phyloP scores from a whole-genome alignment of 2,329 filamentous ascomycete species.

The Diaporthe vaccinii region DNA sequence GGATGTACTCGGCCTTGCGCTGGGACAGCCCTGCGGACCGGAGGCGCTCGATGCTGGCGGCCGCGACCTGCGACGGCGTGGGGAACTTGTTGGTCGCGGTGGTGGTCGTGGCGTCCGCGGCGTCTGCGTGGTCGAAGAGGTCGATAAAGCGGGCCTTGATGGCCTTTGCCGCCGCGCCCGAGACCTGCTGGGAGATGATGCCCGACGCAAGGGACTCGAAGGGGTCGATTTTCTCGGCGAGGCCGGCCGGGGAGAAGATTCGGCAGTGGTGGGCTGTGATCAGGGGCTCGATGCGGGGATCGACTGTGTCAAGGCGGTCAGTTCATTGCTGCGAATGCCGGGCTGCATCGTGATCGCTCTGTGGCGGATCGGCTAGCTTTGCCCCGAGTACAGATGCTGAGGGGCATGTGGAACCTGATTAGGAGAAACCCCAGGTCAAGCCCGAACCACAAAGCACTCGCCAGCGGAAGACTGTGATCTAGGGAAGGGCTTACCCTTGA shows the following conservation, averaged over 20 bases:
- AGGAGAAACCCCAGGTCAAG: not conserved
- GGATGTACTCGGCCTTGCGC: constrained; percentile 95
- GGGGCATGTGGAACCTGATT: not conserved
- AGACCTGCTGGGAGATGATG: constrained; percentile 97
- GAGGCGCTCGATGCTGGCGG: constrained; percentile 73
- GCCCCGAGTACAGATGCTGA: not conserved
- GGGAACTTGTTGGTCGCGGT: constrained; percentile 69
- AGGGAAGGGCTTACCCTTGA: constrained; percentile 54
- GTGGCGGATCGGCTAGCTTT: not conserved
- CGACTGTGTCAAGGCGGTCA: constrained; percentile 57
- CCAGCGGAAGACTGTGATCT: no score
- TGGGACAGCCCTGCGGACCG: constrained; percentile 91
- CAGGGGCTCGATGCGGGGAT: constrained; percentile 78
- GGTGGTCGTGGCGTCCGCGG: constrained; percentile 8
- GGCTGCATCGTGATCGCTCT: not conserved
- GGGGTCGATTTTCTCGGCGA: constrained; percentile 89
- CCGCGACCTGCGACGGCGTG: constrained; percentile 78
- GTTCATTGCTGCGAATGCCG: not conserved
- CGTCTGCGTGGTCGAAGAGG: constrained; percentile 68
- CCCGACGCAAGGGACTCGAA: constrained; percentile 86
- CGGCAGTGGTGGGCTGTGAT: constrained; percentile 82
- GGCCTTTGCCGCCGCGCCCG: constrained; percentile 87
- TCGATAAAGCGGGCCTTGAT: constrained; percentile 89
- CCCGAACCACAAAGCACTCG: not conserved
- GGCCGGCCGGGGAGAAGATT: constrained; percentile 83